Evolutionary conservation across 2,329 filamentous ascomycete species (phyloP).

Genomic region (Sordariomycetes sp.): DNA sequence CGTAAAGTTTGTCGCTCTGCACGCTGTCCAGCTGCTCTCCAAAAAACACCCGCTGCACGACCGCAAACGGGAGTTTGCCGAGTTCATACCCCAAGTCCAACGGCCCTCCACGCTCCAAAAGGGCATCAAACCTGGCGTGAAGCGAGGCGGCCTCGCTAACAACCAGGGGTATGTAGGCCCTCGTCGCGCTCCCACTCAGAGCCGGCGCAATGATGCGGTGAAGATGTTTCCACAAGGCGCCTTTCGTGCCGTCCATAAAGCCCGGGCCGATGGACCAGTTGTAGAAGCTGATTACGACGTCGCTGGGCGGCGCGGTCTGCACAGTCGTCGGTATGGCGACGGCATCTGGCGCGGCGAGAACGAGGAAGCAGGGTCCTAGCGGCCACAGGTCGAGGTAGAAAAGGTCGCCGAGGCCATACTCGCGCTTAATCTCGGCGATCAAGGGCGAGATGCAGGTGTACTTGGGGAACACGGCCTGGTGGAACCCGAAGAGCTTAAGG

Average conservation of each 20-base stretch:
- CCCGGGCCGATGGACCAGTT: conserved; percentile 12
- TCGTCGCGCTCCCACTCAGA: conserved; percentile 14
- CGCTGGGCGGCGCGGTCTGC: conserved; percentile 11
- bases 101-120: conserved; percentile 7
- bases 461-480: conserved; percentile 10
- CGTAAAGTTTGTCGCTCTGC: not conserved
- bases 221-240: conserved; percentile 16
- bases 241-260: conserved; percentile 14
- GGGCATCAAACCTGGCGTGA: conserved; percentile 5
- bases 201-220: conserved; percentile 17
- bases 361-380: conserved; percentile 14
- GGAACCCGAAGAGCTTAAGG: conserved; percentile 8
- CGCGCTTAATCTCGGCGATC: conserved; percentile 13
- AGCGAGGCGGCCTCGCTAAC: conserved; percentile 14
- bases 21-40: conserved; percentile 5
- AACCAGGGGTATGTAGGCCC: conserved; percentile 13
- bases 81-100: conserved; percentile 8
- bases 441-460: conserved; percentile 13
- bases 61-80: conserved; percentile 14
- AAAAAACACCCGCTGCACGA: conserved; percentile 13
- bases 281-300: conserved; percentile 12
- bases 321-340: conserved; percentile 13
- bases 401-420: conserved; percentile 15
- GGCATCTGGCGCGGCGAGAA: conserved; percentile 15
- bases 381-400: conserved; percentile 20